Percentiles rank a stretch among this genome's conserved stretches.
These are phyloP conservation scores for Pinus albicaulis DNA, from an alignment of 75 land plant genomes.

Conservation along the genomic window DNA sequence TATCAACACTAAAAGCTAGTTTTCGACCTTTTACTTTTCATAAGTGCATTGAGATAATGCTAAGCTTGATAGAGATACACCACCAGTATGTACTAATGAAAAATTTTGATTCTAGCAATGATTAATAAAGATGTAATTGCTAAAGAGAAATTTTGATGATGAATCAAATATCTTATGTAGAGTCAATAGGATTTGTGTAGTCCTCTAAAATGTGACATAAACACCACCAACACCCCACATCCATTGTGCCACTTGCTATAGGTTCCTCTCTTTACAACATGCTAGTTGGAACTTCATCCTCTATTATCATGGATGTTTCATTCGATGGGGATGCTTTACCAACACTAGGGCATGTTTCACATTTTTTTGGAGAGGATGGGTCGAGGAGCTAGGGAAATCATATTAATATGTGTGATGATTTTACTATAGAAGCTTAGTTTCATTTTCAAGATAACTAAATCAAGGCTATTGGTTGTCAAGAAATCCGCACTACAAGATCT, in stretches of 20 bases:
- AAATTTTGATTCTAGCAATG: too few relatives aligned
- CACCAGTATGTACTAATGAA: too few relatives aligned
- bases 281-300: conserved; percentile 20
- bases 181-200: neutral
- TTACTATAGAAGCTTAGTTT: conserved; percentile 40
- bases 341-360: conserved; percentile 19
- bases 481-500: neutral
- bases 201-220: neutral
- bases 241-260: neutral
- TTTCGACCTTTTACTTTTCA: too few relatives aligned
- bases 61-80: too few relatives aligned
- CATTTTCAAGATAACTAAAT: conserved; percentile 5
- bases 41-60: too few relatives aligned
- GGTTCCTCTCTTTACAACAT: conserved; percentile 39
- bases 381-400: conserved; percentile 68
- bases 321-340: conserved; percentile 38
- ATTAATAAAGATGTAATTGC: too few relatives aligned
- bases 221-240: neutral
- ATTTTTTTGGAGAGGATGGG: conserved; percentile 77
- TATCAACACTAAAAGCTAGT: too few relatives aligned
- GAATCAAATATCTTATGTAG: too few relatives aligned
- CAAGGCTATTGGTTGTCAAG: neutral
- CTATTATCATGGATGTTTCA: conserved; percentile 18
- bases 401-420: conserved; percentile 37
- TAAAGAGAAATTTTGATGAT: too few relatives aligned